These are phyloP conservation scores for Dioszegia hungarica DNA, from an alignment of 768 basidiomycete species.

Conservation along the genomic window DNA sequence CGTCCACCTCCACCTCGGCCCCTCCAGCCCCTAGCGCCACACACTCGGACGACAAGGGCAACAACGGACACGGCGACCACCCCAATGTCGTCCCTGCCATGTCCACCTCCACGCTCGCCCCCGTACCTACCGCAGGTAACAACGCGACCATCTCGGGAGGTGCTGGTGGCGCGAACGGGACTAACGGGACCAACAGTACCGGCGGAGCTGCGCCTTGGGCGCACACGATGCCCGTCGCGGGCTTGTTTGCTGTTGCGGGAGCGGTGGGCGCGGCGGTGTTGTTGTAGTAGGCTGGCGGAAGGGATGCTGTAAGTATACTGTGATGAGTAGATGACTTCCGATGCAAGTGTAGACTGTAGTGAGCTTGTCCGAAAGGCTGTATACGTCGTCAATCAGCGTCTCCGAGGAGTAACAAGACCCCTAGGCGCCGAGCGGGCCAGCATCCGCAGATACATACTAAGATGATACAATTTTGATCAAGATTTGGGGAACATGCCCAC, in stretches of 20 bases:
- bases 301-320: neutral
- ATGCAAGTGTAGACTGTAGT: neutral
- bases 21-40: neutral
- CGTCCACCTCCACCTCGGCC: neutral
- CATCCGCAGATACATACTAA: constrained; percentile 2
- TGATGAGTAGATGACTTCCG: neutral
- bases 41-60: neutral
- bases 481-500: constrained; percentile 50
- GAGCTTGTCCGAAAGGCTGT: neutral
- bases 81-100: no score
- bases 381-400: no score
- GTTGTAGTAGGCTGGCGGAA: neutral
- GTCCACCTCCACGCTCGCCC: neutral
- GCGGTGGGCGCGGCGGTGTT: neutral
- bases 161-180: neutral
- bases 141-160: neutral
- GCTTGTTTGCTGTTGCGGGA: neutral
- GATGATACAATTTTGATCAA: neutral
- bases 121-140: neutral
- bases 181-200: neutral
- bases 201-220: neutral
- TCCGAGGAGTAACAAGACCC: no score
- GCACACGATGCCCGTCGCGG: neutral
- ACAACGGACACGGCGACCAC: no score
- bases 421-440: no score